phyloP scores from a whole-genome alignment of 176 grass and related monocot species.

The Tuctoria greenei region DNA sequence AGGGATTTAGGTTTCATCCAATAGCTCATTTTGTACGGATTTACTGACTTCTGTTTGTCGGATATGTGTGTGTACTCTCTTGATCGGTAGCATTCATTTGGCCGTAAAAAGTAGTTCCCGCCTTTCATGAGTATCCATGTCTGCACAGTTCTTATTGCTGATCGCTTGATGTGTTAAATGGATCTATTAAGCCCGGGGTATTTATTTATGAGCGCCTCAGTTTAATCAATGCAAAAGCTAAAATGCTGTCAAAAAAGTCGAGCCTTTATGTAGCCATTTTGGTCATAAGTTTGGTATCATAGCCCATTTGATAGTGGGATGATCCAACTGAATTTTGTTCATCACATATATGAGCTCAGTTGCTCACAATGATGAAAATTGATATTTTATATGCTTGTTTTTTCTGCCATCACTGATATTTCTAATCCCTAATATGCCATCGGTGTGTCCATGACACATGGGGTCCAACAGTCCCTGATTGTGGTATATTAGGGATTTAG shows the following conservation, averaged over 20 bases:
- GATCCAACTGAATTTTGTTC: not conserved
- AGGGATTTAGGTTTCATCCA: too few relatives aligned
- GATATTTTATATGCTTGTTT: too few relatives aligned
- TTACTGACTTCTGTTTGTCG: not conserved
- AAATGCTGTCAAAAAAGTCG: not conserved
- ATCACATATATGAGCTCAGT: too few relatives aligned
- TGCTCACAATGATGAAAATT: too few relatives aligned
- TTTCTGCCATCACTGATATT: too few relatives aligned
- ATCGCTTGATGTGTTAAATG: not conserved
- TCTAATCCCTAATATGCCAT: too few relatives aligned
- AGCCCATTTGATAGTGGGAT: not conserved
- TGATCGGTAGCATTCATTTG: constrained; percentile 14
- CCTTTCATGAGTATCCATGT: constrained; percentile 17
- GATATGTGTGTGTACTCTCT: not conserved
- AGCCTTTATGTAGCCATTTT: not conserved
- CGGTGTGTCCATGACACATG: too few relatives aligned
- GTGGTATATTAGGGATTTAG: too few relatives aligned
- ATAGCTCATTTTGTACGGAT: too few relatives aligned
- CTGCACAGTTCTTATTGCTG: not conserved
- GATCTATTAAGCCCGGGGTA: not conserved
- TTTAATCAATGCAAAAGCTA: not conserved
- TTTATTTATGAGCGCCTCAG: constrained; percentile 5
- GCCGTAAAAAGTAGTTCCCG: not conserved
- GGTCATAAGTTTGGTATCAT: not conserved
- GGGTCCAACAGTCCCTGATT: too few relatives aligned